Evolutionary conservation across 169 alveolate species (phyloP).

Genomic region (Amoebophrya sp.): DNA sequence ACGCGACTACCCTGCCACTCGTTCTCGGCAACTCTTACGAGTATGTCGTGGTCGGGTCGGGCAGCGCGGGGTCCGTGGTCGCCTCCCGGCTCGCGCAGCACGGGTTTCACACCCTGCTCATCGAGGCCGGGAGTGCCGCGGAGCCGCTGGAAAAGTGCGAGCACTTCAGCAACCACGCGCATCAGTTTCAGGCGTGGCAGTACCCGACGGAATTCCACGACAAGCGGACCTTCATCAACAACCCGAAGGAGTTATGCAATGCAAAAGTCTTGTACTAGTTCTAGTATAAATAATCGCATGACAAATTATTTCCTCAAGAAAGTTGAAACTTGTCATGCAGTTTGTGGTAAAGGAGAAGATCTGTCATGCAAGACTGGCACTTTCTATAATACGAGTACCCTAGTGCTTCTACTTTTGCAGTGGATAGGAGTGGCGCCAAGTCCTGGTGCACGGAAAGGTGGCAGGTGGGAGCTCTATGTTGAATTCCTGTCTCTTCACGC

Average conservation of each 20-base stretch:
- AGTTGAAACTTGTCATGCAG: no score
- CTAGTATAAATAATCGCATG: no score
- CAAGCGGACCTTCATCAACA: neutral
- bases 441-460: neutral
- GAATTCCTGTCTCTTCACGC: neutral
- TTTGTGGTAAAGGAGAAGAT: no score
- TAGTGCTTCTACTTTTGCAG: no score
- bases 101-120: neutral
- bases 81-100: neutral
- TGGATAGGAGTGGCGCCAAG: neutral
- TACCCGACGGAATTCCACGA: neutral
- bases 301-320: no score
- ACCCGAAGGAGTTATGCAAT: no score
- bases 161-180: neutral
- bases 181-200: neutral
- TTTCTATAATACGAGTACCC: no score
- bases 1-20: neutral
- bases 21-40: no score
- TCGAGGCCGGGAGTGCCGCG: neutral
- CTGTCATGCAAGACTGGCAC: no score
- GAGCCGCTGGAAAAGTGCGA: neutral
- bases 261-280: no score
- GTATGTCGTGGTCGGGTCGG: neutral
- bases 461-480: neutral
- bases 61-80: neutral